These are phyloP conservation scores for Heliamphora pulchella DNA, from an alignment of 179 eudicot species.

Conservation along the genomic window DNA sequence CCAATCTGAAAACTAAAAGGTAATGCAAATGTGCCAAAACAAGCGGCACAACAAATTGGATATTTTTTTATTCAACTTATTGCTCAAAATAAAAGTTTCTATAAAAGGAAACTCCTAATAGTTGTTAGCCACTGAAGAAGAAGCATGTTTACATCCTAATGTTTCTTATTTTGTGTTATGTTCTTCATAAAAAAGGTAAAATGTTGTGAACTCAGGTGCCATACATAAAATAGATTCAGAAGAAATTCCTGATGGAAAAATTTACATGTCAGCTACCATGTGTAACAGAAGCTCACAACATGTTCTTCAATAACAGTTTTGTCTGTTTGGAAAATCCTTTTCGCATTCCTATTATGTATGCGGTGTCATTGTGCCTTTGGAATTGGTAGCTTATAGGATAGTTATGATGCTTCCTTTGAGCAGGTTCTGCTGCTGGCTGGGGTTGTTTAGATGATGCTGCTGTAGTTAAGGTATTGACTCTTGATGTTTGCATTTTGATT, in stretches of 20 bases:
- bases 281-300: background rate
- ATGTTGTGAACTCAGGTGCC: background rate
- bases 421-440: slow-evolving; percentile 99
- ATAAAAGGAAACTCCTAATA: too few species aligned
- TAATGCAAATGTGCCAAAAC: too few species aligned
- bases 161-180: background rate
- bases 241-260: background rate
- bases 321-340: background rate
- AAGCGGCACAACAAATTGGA: too few species aligned
- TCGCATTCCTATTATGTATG: background rate
- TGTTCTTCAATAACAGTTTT: background rate
- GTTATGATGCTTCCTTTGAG: slow-evolving; percentile 17
- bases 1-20: too few species aligned
- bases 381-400: slow-evolving; percentile 7
- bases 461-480: slow-evolving; percentile 74
- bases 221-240: background rate
- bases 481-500: background rate
- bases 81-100: too few species aligned
- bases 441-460: slow-evolving; percentile 91
- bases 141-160: background rate
- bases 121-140: background rate
- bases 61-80: too few species aligned
- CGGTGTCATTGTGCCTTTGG: background rate
- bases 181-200: background rate
- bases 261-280: background rate